Evolutionary conservation across 441 rosid genomes (phyloP).

Genomic region (Croton setiger): DNA sequence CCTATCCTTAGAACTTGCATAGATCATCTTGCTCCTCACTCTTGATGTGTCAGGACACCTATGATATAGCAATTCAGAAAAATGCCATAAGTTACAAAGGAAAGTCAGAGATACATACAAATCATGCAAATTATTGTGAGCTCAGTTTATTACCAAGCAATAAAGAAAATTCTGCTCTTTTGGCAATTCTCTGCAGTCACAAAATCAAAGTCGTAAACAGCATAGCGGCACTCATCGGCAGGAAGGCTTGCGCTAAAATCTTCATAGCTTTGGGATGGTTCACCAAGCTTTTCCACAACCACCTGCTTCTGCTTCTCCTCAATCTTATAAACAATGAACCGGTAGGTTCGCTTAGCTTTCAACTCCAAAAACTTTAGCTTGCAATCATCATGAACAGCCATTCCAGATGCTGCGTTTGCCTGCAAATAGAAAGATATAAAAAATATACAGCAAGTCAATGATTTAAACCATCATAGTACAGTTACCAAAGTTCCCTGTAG

Average conservation of each 20-base stretch:
- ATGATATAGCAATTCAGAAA: slow-evolving; percentile 15
- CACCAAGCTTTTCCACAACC: slow-evolving; percentile 58
- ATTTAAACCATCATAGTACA: neutral
- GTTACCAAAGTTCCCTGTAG: neutral
- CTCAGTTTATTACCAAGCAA: slow-evolving; percentile 48
- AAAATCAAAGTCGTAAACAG: slow-evolving; percentile 57
- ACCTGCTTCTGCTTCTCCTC: slow-evolving; percentile 67
- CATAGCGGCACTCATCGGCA: slow-evolving; percentile 57
- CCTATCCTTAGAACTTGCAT: slow-evolving; percentile 71
- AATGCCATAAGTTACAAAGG: neutral
- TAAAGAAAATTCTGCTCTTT: slow-evolving; percentile 58
- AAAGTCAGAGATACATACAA: neutral
- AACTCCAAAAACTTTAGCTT: slow-evolving; percentile 54
- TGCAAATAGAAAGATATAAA: slow-evolving; percentile 3
- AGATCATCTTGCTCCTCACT: slow-evolving; percentile 72
- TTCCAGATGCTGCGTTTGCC: slow-evolving; percentile 61
- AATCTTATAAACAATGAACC: slow-evolving; percentile 50
- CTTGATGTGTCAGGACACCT: slow-evolving; percentile 57
- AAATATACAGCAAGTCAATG: neutral
- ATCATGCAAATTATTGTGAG: neutral
- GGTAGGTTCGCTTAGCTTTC: slow-evolving; percentile 58
- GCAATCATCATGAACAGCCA: slow-evolving; percentile 66
- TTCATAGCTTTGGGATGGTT: slow-evolving; percentile 49
- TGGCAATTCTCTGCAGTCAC: slow-evolving; percentile 54
- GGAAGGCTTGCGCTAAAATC: slow-evolving; percentile 50